phyloP scores from a whole-genome alignment of 441 rosid genomes.

The Geranium incanum region DNA sequence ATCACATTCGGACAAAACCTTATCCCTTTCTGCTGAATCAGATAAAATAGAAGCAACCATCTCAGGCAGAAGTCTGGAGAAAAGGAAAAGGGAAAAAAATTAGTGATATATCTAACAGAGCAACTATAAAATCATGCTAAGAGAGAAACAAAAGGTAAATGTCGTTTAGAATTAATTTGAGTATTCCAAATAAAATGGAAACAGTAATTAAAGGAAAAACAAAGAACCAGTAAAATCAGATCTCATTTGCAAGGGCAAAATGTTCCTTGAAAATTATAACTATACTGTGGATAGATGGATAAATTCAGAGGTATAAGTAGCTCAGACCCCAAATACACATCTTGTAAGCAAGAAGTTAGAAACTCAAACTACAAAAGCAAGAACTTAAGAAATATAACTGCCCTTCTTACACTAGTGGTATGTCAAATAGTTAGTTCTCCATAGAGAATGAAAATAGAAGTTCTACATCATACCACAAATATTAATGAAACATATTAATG shows the following conservation, averaged over 20 bases:
- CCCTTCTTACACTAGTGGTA: neutral
- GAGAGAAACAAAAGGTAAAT: too few relatives aligned
- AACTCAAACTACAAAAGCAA: neutral
- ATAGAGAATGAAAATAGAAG: too few relatives aligned
- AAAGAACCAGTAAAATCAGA: too few relatives aligned
- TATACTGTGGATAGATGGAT: neutral
- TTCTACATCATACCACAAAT: neutral
- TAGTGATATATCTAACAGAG: slow-evolving; percentile 1
- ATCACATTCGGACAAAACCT: slow-evolving; percentile 57
- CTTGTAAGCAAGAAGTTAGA: neutral
- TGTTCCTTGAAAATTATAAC: too few relatives aligned
- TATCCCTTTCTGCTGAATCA: slow-evolving; percentile 57
- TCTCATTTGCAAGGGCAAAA: too few relatives aligned
- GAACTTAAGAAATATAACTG: neutral
- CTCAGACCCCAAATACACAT: neutral
- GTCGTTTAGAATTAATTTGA: neutral
- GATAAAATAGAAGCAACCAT: slow-evolving; percentile 60
- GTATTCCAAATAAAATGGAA: neutral
- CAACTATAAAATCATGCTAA: neutral
- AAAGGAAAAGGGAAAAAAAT: slow-evolving; percentile 10
- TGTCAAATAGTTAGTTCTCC: too few relatives aligned
- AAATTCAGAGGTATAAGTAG: neutral
- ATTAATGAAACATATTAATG: neutral
- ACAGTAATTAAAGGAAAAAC: too few relatives aligned
- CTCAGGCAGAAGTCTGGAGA: slow-evolving; percentile 73